Base-by-base conservation (phyloP, 345 rosid genomes). In the Syzygium aromaticum region DNA sequence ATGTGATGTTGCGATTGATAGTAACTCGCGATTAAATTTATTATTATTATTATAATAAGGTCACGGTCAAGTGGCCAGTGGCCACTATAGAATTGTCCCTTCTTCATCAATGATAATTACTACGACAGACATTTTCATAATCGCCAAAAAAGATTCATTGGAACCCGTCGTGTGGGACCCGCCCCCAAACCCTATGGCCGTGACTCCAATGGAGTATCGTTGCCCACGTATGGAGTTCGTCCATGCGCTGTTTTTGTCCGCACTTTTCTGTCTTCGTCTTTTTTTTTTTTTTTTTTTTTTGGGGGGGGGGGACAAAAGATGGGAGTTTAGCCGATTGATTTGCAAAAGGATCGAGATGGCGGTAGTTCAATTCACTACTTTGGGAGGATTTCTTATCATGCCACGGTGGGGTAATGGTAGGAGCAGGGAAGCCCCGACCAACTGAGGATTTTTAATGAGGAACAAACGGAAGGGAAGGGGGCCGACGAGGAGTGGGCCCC, bases 221-320 rank as follows among this genome's bases (percentile, higher is more conserved):
- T 52, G 6, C 6, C 19, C 52, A 43, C 46, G 46, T 43, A 43
- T 43, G 7, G 7, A 5, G 52, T 52, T 19, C 1, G 54, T 52
- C 54, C 21, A 16, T 53, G 56, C 56, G 22, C 7, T 21, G 59
- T 54, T 7, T 22, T 30, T 30, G 23, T 33, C 77, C 43, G 3
- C 2, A 3, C 38, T 0, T 9, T 2, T 64, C 5, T 7, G 46
- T 43, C 46, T 5, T 6, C 46, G 6, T 4, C 0, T 15, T 53
- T 53, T 6, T 17, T 53, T 53, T 53, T 52, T 52, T 51, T 43
- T 6, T 22, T 21, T 8, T 21, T 54, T 8, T 56, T 23, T 4
- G 27, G 59, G 59, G 4, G 2, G 27, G 27, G 6, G n/a, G 17
- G 38, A 64, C 40, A 30, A 16, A 30, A 64, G 43, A 67, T 9